Conservation (phyloP, 228 moss, liverwort and hornwort species). For the Sphagnum magellanicum region DNA sequence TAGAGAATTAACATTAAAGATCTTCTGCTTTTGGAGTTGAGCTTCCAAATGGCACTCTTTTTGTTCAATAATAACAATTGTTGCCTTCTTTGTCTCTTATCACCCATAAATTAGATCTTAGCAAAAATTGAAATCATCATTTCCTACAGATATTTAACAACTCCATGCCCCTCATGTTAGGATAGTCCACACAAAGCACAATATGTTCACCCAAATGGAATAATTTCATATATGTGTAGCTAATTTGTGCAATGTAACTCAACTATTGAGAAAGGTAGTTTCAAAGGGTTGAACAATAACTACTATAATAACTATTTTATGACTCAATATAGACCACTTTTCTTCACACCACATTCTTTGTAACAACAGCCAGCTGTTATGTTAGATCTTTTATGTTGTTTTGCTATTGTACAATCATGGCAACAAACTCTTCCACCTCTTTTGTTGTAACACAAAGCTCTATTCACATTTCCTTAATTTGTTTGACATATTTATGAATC, state of each 20-base stretch:
- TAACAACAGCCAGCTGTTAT: slow-evolving; percentile 81
- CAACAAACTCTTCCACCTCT: slow-evolving; percentile 60
- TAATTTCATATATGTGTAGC: too few relatives aligned
- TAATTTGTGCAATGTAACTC: too few relatives aligned
- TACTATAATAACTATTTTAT: too few relatives aligned
- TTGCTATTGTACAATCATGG: slow-evolving; percentile 59
- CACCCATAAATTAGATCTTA: background rate
- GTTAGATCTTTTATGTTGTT: slow-evolving; percentile 78
- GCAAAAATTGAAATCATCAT: too few relatives aligned
- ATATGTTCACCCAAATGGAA: too few relatives aligned
- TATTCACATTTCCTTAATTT: slow-evolving; percentile 62
- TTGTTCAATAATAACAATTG: slow-evolving; percentile 74
- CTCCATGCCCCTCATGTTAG: too few relatives aligned
- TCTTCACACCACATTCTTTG: slow-evolving; percentile 66
- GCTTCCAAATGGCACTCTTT: slow-evolving; percentile 64
- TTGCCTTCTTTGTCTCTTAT: slow-evolving; percentile 81
- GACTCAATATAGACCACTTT: too few relatives aligned
- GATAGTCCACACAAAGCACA: too few relatives aligned
- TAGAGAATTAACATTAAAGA: slow-evolving; percentile 34
- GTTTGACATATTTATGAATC: slow-evolving; percentile 42
- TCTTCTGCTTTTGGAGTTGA: slow-evolving; percentile 76
- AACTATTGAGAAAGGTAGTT: too few relatives aligned
- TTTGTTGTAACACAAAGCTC: slow-evolving; percentile 57
- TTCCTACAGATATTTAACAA: too few relatives aligned
- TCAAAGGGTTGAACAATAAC: too few relatives aligned